A percentile compares a stretch with the other conserved stretches of the same genome.
These are phyloP conservation scores for Croton laevigatus DNA, from an alignment of 441 rosid genomes.

Conservation along the genomic window DNA sequence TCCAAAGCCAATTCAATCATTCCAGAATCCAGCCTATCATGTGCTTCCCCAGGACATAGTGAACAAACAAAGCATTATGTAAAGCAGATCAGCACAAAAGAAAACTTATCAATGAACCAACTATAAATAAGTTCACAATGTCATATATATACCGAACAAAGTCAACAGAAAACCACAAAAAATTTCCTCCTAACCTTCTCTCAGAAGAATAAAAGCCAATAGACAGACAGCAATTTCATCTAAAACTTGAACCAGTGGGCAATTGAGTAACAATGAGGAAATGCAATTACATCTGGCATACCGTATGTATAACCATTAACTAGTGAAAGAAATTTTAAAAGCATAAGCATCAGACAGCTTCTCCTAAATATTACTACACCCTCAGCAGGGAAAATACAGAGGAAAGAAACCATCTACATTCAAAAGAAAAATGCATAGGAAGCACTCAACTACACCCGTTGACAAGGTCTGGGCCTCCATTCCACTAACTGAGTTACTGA, in stretches of 20 bases:
- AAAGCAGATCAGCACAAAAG: conserved; percentile 2
- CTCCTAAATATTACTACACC: not conserved
- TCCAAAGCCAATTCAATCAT: conserved; percentile 44
- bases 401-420: not conserved
- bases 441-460: not conserved
- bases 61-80: conserved; percentile 19
- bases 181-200: not conserved
- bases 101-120: not conserved
- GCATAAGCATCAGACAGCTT: not conserved
- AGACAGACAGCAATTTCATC: not conserved
- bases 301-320: not conserved
- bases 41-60: conserved; percentile 12
- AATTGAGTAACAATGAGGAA: not conserved
- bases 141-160: not conserved
- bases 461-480: not conserved
- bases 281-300: not conserved
- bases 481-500: not conserved
- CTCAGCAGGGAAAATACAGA: not conserved
- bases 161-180: not conserved
- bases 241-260: not conserved
- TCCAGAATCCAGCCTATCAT: conserved; percentile 7
- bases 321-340: not conserved
- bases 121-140: not conserved
- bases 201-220: not conserved
- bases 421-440: not conserved